Base-by-base conservation (phyloP, 306 rosid species). In the Lathyrus tuberosus region DNA sequence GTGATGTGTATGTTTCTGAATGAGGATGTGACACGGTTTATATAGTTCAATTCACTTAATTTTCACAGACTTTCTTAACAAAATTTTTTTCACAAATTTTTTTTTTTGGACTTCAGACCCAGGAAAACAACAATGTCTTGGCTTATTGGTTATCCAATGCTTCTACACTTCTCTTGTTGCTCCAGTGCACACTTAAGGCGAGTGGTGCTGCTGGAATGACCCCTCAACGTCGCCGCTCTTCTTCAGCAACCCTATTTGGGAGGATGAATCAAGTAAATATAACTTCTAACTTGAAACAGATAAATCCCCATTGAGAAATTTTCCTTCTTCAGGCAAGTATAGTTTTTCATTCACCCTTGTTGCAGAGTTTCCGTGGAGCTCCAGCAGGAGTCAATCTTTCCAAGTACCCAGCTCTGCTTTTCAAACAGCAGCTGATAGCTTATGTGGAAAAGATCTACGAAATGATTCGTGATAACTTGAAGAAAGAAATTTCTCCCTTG, bases 391-490 rank as follows among this genome's bases (percentile, higher is more conserved):
- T 77, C 72, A 79, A 77, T 70, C 11, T 82, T 70, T 77, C 84
- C 51, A 95, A 91, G 78, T 95, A 95, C 76, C 99, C 99, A 40
- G 99, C 99, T n/a, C 78, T 95, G 52, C 85, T 95, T 78, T 95
- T 95, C 78, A 95, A 95, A 83, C 97, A 91, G 82, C 99, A 95
- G 93, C 99, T 95, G 68, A 91, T 97, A 18, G 99, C 99, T 49
- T 95, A 88, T 69, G 90, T 95, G 30, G 99, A 95, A 84, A 95
- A 95, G 85, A 91, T 95, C 74, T 95, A 95, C 69, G 99, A 97
- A 81, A 95, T 91, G 99, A 91, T 95, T 51, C 86, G 99, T 80
- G 99, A 95, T 80, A n/a, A n/a, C n/a, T n/a, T n/a, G n/a, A n/a
- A n/a, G n/a, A n/a, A n/a, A n/a, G n/a, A n/a, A n/a, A n/a, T n/a